phyloP scores from a whole-genome alignment of 257 asterid genomes.

The Solanum okadae region DNA sequence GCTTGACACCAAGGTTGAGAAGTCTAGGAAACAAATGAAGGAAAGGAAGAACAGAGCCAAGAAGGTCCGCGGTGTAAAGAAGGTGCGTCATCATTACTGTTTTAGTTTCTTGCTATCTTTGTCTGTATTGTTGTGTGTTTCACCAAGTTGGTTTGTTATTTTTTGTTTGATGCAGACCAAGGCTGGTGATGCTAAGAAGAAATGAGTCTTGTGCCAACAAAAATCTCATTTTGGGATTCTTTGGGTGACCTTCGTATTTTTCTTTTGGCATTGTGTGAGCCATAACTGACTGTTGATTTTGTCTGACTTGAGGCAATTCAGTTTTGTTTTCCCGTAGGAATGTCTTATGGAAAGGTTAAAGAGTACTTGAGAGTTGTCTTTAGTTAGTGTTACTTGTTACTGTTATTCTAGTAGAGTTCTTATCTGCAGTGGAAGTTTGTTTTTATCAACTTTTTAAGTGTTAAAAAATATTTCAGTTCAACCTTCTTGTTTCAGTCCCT shows the following conservation, averaged over 20 bases:
- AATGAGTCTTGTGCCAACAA: not conserved
- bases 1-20: constrained; percentile 10
- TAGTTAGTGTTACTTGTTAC: not conserved
- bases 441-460: not conserved
- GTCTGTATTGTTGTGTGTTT: not conserved
- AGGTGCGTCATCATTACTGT: not conserved
- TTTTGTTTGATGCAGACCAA: constrained; percentile 4
- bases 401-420: not conserved
- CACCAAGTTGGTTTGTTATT: not conserved
- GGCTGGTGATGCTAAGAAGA: constrained; percentile 16
- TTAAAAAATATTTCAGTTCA: not conserved
- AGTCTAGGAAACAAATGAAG: constrained; percentile 8
- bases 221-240: not conserved
- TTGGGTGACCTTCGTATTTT: not conserved
- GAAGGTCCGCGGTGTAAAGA: constrained; percentile 7
- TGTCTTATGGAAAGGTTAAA: not conserved
- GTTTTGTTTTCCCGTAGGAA: not conserved
- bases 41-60: constrained; percentile 7
- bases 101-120: not conserved
- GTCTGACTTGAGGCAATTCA: not conserved
- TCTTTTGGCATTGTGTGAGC: not conserved
- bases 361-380: not conserved
- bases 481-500: not conserved
- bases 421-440: not conserved
- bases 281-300: not conserved